Evolutionary conservation across 2,329 filamentous ascomycete genomes (phyloP).

Genomic region (Macroventuria anomochaeta): DNA sequence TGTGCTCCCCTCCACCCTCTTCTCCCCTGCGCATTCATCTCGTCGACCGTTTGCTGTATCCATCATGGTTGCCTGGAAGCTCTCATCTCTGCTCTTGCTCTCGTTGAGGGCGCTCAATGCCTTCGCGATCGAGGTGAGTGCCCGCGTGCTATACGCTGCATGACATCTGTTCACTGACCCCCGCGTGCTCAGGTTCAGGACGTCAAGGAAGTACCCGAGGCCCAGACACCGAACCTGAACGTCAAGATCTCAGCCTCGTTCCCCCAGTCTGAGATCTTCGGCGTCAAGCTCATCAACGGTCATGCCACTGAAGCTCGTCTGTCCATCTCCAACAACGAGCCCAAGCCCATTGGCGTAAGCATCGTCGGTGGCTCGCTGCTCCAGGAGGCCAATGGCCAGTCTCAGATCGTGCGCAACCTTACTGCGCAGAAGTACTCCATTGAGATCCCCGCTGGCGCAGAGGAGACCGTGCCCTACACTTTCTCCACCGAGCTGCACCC

Average conservation of each 20-base stretch:
- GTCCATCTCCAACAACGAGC: constrained; percentile 84
- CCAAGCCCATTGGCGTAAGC: constrained; percentile 73
- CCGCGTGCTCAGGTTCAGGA: constrained; percentile 39
- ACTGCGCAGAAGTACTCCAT: constrained; percentile 77
- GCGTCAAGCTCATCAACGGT: constrained; percentile 94
- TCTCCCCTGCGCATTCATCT: constrained; percentile 15
- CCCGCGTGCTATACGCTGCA: constrained; percentile 34
- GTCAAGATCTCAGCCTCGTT: constrained; percentile 65
- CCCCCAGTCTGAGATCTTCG: constrained; percentile 79
- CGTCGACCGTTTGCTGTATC: constrained; percentile 23
- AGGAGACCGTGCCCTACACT: constrained; percentile 77
- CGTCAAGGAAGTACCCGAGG: constrained; percentile 54
- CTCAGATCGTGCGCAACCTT: constrained; percentile 78
- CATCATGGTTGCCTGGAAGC: constrained; percentile 75
- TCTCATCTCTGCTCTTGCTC: constrained; percentile 74
- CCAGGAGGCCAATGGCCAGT: constrained; percentile 62
- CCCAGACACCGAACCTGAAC: constrained; percentile 65
- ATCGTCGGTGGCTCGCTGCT: constrained; percentile 78
- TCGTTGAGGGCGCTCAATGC: constrained; percentile 72
- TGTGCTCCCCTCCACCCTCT: constrained; percentile 15
- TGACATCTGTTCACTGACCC: constrained; percentile 44
- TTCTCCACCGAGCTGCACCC: constrained; percentile 93
- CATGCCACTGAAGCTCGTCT: constrained; percentile 82
- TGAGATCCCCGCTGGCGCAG: constrained; percentile 76
- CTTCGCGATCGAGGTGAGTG: constrained; percentile 66